These are phyloP conservation scores for Boletus tylopilopsis DNA, from an alignment of 768 basidiomycete species.

Conservation along the genomic window DNA sequence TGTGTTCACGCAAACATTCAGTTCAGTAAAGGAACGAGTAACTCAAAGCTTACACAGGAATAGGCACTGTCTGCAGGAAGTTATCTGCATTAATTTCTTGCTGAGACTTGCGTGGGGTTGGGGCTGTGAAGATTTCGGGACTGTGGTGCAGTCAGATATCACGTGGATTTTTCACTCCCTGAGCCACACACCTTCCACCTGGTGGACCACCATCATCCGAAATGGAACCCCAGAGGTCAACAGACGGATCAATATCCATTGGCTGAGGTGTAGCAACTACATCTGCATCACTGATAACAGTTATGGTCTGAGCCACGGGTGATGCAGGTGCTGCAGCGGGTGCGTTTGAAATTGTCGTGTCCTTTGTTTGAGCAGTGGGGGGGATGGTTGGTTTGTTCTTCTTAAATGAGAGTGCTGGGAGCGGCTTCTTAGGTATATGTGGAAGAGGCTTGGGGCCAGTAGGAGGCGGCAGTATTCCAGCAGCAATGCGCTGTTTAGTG, in stretches of 20 bases:
- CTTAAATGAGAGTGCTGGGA: slow-evolving; percentile 41
- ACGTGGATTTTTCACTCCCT: neutral
- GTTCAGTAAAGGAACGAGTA: neutral
- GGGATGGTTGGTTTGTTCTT: slow-evolving; percentile 31
- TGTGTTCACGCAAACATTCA: slow-evolving; percentile 3
- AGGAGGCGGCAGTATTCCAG: slow-evolving; percentile 35
- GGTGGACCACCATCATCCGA: slow-evolving; percentile 5
- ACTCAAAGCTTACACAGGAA: slow-evolving; percentile 24
- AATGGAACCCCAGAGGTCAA: slow-evolving; percentile 12
- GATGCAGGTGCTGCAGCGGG: slow-evolving; percentile 7
- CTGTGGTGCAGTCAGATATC: neutral
- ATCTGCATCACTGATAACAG: neutral
- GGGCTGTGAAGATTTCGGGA: neutral
- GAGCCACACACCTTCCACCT: slow-evolving; percentile 13
- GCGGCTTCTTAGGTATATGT: slow-evolving; percentile 17
- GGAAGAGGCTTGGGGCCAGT: slow-evolving; percentile 34
- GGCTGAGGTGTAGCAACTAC: slow-evolving; percentile 15
- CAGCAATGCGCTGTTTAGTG: slow-evolving; percentile 49
- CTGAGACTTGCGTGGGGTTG: slow-evolving; percentile 18
- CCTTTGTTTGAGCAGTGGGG: slow-evolving; percentile 12
- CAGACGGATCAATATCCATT: slow-evolving; percentile 18
- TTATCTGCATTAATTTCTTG: slow-evolving; percentile 21
- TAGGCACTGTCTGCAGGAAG: slow-evolving; percentile 23
- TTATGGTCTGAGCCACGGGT: slow-evolving; percentile 3
- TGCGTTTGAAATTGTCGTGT: neutral